These are phyloP conservation scores for Gnomoniopsis smithogilvyi DNA, from an alignment of 2,329 filamentous ascomycete species.

Conservation along the genomic window DNA sequence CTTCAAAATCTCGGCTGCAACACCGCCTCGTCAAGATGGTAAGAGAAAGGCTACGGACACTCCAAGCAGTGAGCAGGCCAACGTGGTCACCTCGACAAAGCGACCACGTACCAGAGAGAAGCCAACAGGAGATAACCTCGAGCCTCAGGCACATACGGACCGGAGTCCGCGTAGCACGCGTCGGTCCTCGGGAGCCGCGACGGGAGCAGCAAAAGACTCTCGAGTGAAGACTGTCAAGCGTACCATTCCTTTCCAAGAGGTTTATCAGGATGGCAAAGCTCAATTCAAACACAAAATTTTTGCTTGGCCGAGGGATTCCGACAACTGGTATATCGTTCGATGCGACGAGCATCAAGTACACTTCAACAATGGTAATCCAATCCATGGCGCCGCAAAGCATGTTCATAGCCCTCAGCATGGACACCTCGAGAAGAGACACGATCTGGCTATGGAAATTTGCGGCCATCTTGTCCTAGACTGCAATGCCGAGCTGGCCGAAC, in stretches of 20 bases:
- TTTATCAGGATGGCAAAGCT: conserved; percentile 31
- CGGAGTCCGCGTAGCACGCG: neutral
- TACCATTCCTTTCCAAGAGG: conserved; percentile 33
- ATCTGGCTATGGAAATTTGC: conserved; percentile 28
- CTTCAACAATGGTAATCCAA: conserved; percentile 30
- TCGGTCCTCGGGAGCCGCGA: neutral
- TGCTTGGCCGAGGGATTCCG: conserved; percentile 25
- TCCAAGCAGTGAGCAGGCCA: neutral
- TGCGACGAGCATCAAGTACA: conserved; percentile 36
- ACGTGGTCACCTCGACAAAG: conserved; percentile 1
- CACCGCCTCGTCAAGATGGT: conserved; percentile 4
- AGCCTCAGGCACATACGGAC: neutral
- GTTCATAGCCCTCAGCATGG: conserved; percentile 30
- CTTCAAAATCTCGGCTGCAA: too few species aligned
- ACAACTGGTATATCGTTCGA: conserved; percentile 34
- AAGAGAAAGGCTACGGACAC: conserved; percentile 15
- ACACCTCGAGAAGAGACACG: conserved; percentile 26
- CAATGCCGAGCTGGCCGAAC: conserved; percentile 23
- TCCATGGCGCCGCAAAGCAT: conserved; percentile 37
- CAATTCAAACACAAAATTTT: conserved; percentile 31
- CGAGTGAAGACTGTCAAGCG: neutral
- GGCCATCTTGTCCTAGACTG: conserved; percentile 34
- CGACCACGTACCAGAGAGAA: conserved; percentile 13
- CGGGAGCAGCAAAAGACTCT: neutral
- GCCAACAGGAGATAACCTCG: neutral